These are phyloP conservation scores for Byssothecium circinans DNA, from an alignment of 2,329 filamentous ascomycete genomes.

Conservation along the genomic window DNA sequence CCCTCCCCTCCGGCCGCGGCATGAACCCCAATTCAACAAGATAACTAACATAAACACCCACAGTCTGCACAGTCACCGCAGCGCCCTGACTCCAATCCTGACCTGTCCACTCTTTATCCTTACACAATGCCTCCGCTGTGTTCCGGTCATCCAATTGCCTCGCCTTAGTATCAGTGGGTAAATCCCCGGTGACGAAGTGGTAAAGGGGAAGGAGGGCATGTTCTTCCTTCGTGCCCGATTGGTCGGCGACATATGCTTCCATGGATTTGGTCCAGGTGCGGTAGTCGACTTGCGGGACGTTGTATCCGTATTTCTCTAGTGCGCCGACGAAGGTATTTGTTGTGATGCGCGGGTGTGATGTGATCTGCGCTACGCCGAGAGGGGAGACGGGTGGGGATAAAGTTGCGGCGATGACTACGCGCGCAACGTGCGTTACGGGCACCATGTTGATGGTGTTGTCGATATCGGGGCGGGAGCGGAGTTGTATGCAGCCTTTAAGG, in stretches of 20 bases:
- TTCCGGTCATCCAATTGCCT: constrained; percentile 76
- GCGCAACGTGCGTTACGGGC: constrained; percentile 79
- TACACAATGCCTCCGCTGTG: constrained; percentile 64
- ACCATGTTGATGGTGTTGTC: constrained; percentile 87
- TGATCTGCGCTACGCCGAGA: constrained; percentile 73
- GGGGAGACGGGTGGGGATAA: constrained; percentile 62
- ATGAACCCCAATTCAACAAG: constrained; percentile 66
- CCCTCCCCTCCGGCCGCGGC: constrained; percentile 38
- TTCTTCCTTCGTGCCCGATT: constrained; percentile 62
- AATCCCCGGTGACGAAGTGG: constrained; percentile 70
- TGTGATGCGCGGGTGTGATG: constrained; percentile 73
- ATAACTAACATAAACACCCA: constrained; percentile 67
- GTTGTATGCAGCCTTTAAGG: constrained; percentile 83
- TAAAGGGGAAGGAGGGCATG: constrained; percentile 71
- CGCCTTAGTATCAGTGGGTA: constrained; percentile 70
- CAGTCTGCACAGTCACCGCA: constrained; percentile 61
- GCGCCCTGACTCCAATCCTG: constrained; percentile 59
- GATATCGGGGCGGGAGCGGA: constrained; percentile 72
- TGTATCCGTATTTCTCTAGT: constrained; percentile 73
- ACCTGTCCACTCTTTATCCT: constrained; percentile 62
- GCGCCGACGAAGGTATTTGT: constrained; percentile 76
- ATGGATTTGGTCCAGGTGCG: constrained; percentile 68
- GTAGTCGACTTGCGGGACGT: constrained; percentile 68
- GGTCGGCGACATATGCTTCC: constrained; percentile 65
- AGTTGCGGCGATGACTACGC: constrained; percentile 74